Evolutionary conservation across 2,329 filamentous ascomycete genomes (phyloP).

Genomic region (Canariomyces notabilis): DNA sequence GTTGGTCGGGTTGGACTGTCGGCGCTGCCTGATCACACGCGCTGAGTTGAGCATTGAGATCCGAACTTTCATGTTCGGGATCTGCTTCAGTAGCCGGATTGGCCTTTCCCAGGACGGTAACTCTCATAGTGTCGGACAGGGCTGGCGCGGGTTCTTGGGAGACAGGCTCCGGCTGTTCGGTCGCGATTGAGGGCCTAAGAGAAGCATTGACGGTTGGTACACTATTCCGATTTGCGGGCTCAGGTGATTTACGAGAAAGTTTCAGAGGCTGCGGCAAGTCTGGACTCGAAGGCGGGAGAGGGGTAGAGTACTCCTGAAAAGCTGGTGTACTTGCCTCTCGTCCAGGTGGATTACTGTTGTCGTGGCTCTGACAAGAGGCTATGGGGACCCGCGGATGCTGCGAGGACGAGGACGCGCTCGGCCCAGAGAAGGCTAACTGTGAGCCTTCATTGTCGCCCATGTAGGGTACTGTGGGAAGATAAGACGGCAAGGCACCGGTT

Average conservation of each 20-base stretch:
- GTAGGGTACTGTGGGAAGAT: constrained; percentile 24
- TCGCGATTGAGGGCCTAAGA: not conserved
- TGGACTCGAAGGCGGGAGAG: constrained; percentile 13
- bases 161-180: not conserved
- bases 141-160: not conserved
- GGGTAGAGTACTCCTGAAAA: constrained; percentile 5
- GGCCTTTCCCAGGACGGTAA: not conserved
- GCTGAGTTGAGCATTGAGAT: not conserved
- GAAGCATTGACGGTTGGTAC: constrained; percentile 3
- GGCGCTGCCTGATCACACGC: not conserved
- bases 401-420: constrained; percentile 8
- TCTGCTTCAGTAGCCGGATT: not conserved
- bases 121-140: not conserved
- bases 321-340: constrained; percentile 1
- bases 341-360: not conserved
- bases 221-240: not conserved
- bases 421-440: constrained; percentile 3
- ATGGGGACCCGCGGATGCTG: not conserved
- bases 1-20: not conserved
- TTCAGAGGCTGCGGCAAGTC: constrained; percentile 17
- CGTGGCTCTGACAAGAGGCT: not conserved
- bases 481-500: constrained; percentile 23
- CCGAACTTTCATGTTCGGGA: not conserved
- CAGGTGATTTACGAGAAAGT: constrained; percentile 14
- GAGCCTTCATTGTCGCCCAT: constrained; percentile 19